A percentile compares a stretch with the other conserved stretches of the same genome.
phyloP scores from a whole-genome alignment of 2,329 filamentous ascomycete genomes.

The Diaporthe ilicicola region DNA sequence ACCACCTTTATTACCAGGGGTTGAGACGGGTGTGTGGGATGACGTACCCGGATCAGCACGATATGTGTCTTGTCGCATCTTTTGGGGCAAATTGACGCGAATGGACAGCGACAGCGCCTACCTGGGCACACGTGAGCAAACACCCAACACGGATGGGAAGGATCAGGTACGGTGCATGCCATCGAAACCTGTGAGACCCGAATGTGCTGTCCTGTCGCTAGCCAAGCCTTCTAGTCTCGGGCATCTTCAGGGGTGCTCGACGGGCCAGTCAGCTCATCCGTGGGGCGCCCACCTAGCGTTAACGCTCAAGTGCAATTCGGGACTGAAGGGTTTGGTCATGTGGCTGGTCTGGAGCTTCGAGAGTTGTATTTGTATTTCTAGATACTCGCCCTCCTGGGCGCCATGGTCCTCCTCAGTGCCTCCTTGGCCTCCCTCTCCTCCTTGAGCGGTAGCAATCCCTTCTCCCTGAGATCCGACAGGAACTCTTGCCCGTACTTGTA shows the following conservation, averaged over 20 bases:
- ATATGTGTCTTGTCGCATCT: not conserved
- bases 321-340: not conserved
- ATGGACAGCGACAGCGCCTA: not conserved
- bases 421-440: slow-evolving; percentile 82
- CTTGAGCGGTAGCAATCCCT: slow-evolving; percentile 76
- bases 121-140: not conserved
- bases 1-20: slow-evolving; percentile 9
- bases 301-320: not conserved
- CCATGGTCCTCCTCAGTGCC: slow-evolving; percentile 79
- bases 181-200: not conserved
- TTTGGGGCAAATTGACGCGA: not conserved
- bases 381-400: slow-evolving; percentile 80
- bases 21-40: not conserved
- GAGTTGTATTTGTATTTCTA: slow-evolving; percentile 44
- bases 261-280: not conserved
- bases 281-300: slow-evolving; percentile 23
- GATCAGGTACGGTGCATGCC: slow-evolving; percentile 22
- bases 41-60: slow-evolving; percentile 11
- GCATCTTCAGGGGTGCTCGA: not conserved
- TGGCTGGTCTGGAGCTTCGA: not conserved
- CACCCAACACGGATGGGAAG: not conserved
- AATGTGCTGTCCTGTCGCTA: not conserved
- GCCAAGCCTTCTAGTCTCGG: slow-evolving; percentile 16
- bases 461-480: slow-evolving; percentile 76
- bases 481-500: slow-evolving; percentile 87